A percentile compares a stretch with the other conserved stretches of the same genome.
phyloP scores from a whole-genome alignment of 148 eudicot species.

The Linanthus parryae region DNA sequence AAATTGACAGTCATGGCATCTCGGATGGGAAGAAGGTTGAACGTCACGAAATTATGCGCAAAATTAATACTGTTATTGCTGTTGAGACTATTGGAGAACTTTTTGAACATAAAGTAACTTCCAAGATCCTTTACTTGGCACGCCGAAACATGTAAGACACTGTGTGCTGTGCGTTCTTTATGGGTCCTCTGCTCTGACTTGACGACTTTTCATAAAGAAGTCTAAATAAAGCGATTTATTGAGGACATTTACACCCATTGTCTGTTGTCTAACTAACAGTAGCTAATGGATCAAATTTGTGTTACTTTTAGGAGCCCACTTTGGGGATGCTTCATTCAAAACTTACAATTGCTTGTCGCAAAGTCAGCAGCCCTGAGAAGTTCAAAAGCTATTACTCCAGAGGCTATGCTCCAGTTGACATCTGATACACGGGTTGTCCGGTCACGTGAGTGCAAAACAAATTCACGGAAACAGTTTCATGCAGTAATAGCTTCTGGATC shows the following conservation, averaged over 20 bases:
- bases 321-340: conserved; percentile 57
- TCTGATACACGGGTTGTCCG: conserved; percentile 47
- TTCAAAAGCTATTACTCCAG: conserved; percentile 61
- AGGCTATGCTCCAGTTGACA: conserved; percentile 49
- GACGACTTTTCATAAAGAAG: too few relatives aligned
- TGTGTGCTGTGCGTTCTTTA: too few relatives aligned
- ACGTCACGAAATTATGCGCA: conserved; percentile 37
- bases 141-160: conserved; percentile 68
- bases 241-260: too few relatives aligned
- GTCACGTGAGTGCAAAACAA: conserved; percentile 55
- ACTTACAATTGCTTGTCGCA: conserved; percentile 51
- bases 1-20: conserved; percentile 39
- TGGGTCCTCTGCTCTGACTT: too few relatives aligned
- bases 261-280: too few relatives aligned
- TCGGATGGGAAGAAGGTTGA: conserved; percentile 42
- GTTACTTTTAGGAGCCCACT: conserved; percentile 56
- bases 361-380: conserved; percentile 65
- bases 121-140: conserved; percentile 72
- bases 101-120: conserved; percentile 53
- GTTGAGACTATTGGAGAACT: conserved; percentile 65
- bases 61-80: conserved; percentile 60
- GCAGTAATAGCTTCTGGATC: conserved; percentile 67
- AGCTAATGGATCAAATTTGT: too few relatives aligned
- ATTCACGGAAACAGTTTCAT: conserved; percentile 59
- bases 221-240: too few relatives aligned